Evolutionary conservation across 1,284 basidiomycete species (phyloP), one percentile per base, ranked within the genome.

Genomic region (Tilletia caries): DNA sequence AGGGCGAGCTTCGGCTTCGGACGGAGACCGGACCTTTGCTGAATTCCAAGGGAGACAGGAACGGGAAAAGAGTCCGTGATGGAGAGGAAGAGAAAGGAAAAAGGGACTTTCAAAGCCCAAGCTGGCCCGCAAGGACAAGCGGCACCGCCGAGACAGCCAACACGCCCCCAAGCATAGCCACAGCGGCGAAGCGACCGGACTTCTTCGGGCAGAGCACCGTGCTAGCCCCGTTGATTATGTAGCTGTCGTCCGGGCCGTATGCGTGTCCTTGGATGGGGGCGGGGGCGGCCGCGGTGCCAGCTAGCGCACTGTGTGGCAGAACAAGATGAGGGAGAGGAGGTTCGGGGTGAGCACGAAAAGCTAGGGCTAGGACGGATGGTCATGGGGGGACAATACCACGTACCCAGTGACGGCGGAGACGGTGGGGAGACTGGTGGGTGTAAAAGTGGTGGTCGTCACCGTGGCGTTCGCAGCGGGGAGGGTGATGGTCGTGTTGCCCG

Each of bases 181-280:
- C n/a, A n/a, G n/a, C n/a, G n/a, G n/a, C n/a, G n/a, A n/a, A n/a
- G n/a, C n/a, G n/a, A n/a, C n/a, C n/a, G n/a, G n/a, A n/a, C n/a
- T n/a, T n/a, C n/a, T n/a, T n/a, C n/a, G n/a, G n/a, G n/a, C n/a
- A n/a, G n/a, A n/a, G n/a, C n/a, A n/a, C n/a, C n/a, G n/a, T n/a
- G n/a, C n/a, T n/a, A n/a, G 23, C 52, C 4, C 29, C 52, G 25
- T 23, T 27, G 23, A 64, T 48, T 4, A 69, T 37, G 54, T 69
- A 69, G 54, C 34, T 69, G 62, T 69, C 68, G 37, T 69, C 64
- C 15, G 68, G 68, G 23, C 68, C 68, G 25, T 66, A 41, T 20
- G 68, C 68, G 8, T 25, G 18, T 18, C 62, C 64, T 10, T 25
- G 44, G 20, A 15, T 43, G 12, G 68, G 68, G 43, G 41, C 64